Evolutionary conservation across 495 filamentous ascomycete species (phyloP), one percentile per base, ranked within the genome.

Genomic region (Penicillium riverlandense): DNA sequence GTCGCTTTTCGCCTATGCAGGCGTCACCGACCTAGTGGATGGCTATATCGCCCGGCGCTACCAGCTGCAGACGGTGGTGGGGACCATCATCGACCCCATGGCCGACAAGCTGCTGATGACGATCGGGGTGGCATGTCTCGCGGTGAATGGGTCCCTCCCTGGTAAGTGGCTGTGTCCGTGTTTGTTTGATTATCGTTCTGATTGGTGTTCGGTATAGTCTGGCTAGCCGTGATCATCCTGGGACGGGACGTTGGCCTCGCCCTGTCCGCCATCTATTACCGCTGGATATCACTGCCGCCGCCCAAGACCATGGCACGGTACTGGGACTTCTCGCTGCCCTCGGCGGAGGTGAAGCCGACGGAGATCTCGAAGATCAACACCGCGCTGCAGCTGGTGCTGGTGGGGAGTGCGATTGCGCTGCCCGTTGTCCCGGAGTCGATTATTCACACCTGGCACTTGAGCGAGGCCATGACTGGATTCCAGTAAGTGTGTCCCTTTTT

Each of bases 101-200:
- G 91, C 91, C 11, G 91, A 97, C 58, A 97, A 97, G 72, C 79
- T 80, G 9, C 71, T 97, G 47, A 97, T 98, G 92, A 96, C 90
- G 3, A 76, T 95, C 29, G 68, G 94, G 42, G 91, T 90, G 0
- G 82, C 89, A 7, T 85, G 83, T 46, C 60, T 97, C 33, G 90
- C 89, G 6, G 68, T 84, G 34, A 86, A 94, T 44, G 90, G 86
- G 0, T 75, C 80, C 6, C 69, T 98, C 12, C 88, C 92, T 28
- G 65, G 87, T 91, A 69, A 51, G 76, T 63, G 10, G 9, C 3
- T n/a, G 14, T 9, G 1, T 53, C 29, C 41, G 9, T 10, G 22
- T 22, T 22, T 6, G 22, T 22, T 22, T 22, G 2, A 22, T 22
- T 22, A 2, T 22, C 22, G 22, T 6, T 22, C 22, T 22, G 22